Conservation (phyloP, 768 basidiomycete species). For the Russula earlei region DNA sequence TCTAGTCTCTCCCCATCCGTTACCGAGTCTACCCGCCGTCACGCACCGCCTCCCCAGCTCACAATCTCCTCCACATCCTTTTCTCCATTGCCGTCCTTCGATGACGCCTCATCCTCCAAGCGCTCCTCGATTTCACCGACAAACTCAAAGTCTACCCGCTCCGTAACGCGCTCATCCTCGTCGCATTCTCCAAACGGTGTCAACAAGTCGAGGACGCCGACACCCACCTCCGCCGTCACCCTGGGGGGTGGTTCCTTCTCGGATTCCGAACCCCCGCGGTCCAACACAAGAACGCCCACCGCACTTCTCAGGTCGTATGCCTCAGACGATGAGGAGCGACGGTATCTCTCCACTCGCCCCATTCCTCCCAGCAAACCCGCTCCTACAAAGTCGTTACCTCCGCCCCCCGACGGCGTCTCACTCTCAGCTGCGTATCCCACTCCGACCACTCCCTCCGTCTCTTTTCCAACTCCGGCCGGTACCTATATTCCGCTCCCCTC, state of each 20-base stretch:
- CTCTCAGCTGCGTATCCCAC: background rate
- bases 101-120: slow-evolving; percentile 9
- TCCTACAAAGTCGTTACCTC: slow-evolving; percentile 14
- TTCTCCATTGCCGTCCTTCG: background rate
- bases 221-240: slow-evolving; percentile 7
- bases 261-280: slow-evolving; percentile 12
- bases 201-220: slow-evolving; percentile 15
- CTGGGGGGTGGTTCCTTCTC: slow-evolving; percentile 13
- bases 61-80: slow-evolving; percentile 6
- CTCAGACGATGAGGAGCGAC: slow-evolving; percentile 14
- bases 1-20: background rate
- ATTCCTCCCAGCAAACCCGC: slow-evolving; percentile 15
- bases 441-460: slow-evolving; percentile 1
- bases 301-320: slow-evolving; percentile 9
- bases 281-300: background rate
- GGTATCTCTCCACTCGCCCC: slow-evolving; percentile 12
- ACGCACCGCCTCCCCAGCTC: background rate
- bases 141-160: slow-evolving; percentile 2
- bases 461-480: slow-evolving; percentile 1
- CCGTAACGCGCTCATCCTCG: slow-evolving; percentile 3
- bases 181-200: background rate
- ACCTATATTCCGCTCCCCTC: background rate
- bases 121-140: slow-evolving; percentile 14
- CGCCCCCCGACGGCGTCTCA: slow-evolving; percentile 3
- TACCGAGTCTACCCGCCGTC: background rate